A percentile compares a stretch with the other conserved stretches of the same genome.
Evolutionary conservation across 768 basidiomycete species (phyloP).

Genomic region (Phlegmacium glaucopus): DNA sequence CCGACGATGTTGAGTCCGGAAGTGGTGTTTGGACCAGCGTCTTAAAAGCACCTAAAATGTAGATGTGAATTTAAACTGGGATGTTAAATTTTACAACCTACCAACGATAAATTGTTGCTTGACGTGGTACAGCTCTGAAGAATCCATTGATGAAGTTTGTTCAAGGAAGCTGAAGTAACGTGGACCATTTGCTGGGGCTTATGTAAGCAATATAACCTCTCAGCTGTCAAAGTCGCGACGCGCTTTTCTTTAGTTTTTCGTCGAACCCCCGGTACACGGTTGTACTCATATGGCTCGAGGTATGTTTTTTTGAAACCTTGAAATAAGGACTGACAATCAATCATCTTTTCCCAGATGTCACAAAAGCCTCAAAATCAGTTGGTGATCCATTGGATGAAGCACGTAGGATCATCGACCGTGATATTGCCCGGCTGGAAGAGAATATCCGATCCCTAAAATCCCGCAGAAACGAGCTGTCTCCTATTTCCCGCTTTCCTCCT

Average conservation of each 20-base stretch:
- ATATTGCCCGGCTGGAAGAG: slow-evolving; percentile 30
- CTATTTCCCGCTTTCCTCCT: slow-evolving; percentile 37
- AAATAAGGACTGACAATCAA: not conserved
- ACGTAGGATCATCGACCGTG: slow-evolving; percentile 33
- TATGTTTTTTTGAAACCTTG: too few species aligned
- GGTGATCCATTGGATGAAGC: slow-evolving; percentile 15
- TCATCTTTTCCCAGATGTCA: not conserved
- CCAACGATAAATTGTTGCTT: slow-evolving; percentile 71
- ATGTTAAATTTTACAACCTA: slow-evolving; percentile 20
- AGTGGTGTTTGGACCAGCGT: slow-evolving; percentile 50
- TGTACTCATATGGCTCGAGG: too few species aligned
- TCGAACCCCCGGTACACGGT: too few species aligned
- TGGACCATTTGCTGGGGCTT: not conserved
- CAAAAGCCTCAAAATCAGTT: not conserved
- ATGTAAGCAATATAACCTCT: not conserved
- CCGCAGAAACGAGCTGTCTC: slow-evolving; percentile 33
- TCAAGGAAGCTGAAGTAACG: not conserved
- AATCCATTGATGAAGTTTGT: slow-evolving; percentile 23
- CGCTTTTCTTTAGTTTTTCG: too few species aligned
- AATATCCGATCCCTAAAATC: slow-evolving; percentile 31
- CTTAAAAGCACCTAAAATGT: slow-evolving; percentile 59
- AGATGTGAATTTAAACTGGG: not conserved
- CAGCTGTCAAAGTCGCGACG: too few species aligned
- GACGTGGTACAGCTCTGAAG: slow-evolving; percentile 29
- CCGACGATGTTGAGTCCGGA: slow-evolving; percentile 59